Conservation (phyloP, 192 early-diverging fungal species). For the Rhizophagus prolifer region DNA sequence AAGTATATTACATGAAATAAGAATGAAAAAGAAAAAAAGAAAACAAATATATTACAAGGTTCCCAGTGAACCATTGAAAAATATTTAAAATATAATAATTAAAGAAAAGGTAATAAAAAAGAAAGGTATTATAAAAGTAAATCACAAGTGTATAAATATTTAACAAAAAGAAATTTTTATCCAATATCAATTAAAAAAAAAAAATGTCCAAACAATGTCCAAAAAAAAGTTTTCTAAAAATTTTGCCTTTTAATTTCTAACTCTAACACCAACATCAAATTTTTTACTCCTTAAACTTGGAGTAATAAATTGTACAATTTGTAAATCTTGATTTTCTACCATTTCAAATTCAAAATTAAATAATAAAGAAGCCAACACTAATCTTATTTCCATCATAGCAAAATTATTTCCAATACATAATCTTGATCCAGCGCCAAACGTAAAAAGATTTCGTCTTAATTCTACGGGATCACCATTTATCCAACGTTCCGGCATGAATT, state of each 20-base stretch:
- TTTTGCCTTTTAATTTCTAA: not conserved
- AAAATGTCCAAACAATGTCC: no score
- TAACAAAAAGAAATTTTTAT: no score
- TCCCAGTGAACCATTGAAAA: not conserved
- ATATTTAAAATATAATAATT: not conserved
- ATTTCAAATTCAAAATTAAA: constrained; percentile 43
- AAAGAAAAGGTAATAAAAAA: no score
- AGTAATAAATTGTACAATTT: constrained; percentile 46
- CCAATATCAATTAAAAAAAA: no score
- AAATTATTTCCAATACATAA: constrained; percentile 56
- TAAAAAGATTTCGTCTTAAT: constrained; percentile 42
- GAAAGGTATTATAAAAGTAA: no score
- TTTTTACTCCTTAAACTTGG: constrained; percentile 38
- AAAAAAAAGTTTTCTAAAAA: no score
- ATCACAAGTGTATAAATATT: no score
- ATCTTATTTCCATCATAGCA: constrained; percentile 52
- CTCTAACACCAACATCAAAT: constrained; percentile 18
- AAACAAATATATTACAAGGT: not conserved
- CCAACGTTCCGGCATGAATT: constrained; percentile 60
- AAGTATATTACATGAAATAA: not conserved
- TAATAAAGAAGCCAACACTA: constrained; percentile 46
- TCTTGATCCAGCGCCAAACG: constrained; percentile 52
- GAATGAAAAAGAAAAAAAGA: no score
- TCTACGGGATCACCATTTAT: constrained; percentile 28
- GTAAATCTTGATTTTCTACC: constrained; percentile 37